phyloP scores from a whole-genome alignment of 805 yeast species.

The Wickerhamiella occidentalis region DNA sequence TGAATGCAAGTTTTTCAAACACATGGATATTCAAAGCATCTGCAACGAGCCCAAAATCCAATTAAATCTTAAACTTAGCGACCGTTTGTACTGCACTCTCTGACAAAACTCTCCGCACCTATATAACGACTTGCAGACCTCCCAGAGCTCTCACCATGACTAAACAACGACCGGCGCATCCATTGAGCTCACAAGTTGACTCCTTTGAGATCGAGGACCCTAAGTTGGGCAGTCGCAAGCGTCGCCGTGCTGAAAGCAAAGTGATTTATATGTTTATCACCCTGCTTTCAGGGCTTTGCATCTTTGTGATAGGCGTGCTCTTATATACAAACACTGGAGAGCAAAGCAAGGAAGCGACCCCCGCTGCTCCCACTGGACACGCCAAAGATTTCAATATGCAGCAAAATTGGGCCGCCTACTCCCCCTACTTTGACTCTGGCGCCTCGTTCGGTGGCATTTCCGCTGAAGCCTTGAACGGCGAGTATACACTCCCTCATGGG shows the following conservation, averaged over 20 bases:
- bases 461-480: slow-evolving; percentile 23
- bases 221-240: neutral
- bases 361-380: slow-evolving; percentile 31
- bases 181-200: slow-evolving; percentile 5
- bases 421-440: slow-evolving; percentile 32
- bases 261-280: slow-evolving; percentile 15
- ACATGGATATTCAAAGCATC: too few relatives aligned
- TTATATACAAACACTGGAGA: slow-evolving; percentile 10
- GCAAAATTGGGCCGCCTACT: slow-evolving; percentile 32
- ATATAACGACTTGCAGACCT: neutral
- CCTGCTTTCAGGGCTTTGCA: slow-evolving; percentile 12
- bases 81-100: too few relatives aligned
- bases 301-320: slow-evolving; percentile 12
- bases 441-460: slow-evolving; percentile 26
- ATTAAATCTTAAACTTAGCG: too few relatives aligned
- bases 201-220: slow-evolving; percentile 7
- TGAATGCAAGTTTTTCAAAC: too few relatives aligned
- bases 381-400: slow-evolving; percentile 30
- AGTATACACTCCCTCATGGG: slow-evolving; percentile 27
- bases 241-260: slow-evolving; percentile 13
- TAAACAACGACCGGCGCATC: slow-evolving; percentile 9
- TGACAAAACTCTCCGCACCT: too few relatives aligned
- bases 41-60: too few relatives aligned
- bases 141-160: slow-evolving; percentile 3
- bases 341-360: slow-evolving; percentile 18